These are phyloP conservation scores for Cyclostephanos invisitatus DNA, from an alignment of 108 stramenopile genomes.

Conservation along the genomic window DNA sequence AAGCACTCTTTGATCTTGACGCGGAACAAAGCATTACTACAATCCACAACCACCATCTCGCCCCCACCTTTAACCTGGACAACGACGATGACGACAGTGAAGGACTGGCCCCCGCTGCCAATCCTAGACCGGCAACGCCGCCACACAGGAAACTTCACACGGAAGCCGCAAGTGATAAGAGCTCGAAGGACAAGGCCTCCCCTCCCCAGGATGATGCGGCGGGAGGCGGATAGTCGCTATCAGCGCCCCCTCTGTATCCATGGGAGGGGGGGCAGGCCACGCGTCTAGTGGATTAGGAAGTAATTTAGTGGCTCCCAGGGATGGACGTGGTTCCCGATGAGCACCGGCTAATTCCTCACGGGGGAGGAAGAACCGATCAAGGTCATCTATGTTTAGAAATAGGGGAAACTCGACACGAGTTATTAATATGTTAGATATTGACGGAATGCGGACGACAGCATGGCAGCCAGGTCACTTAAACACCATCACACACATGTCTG, in stretches of 20 bases:
- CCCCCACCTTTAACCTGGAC: background rate
- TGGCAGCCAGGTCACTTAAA: background rate
- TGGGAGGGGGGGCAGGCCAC: background rate
- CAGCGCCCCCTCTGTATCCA: background rate
- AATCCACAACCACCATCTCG: background rate
- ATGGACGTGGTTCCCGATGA: background rate
- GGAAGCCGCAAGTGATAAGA: background rate
- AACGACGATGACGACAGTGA: background rate
- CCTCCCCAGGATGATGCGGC: background rate
- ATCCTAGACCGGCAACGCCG: background rate
- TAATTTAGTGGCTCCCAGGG: background rate
- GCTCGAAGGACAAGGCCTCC: background rate
- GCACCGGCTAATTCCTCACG: background rate
- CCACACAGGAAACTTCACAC: background rate
- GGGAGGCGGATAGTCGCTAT: background rate
- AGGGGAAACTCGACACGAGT: background rate
- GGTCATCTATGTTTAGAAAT: background rate
- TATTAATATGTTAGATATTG: background rate
- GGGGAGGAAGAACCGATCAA: background rate
- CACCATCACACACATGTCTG: background rate
- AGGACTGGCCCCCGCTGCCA: background rate
- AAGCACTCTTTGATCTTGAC: background rate
- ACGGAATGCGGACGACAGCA: background rate
- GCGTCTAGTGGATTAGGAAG: background rate
- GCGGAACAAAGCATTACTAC: background rate